These are phyloP conservation scores for Mortierella sp. DNA, from an alignment of 371 early-diverging fungal species.

Conservation along the genomic window DNA sequence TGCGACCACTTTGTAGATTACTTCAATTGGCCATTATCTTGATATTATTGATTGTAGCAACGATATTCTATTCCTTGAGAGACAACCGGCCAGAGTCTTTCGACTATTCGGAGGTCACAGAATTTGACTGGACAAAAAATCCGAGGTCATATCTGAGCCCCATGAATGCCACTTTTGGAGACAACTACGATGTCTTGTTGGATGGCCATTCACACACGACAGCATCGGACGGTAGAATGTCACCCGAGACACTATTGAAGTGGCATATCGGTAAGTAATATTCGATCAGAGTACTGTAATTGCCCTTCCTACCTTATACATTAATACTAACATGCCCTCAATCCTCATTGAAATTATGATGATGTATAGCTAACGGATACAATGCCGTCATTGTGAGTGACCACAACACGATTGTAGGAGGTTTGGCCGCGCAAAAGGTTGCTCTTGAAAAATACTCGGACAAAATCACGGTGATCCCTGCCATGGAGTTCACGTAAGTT, in stretches of 20 bases:
- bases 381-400: slow-evolving; percentile 84
- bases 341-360: neutral
- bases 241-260: slow-evolving; percentile 70
- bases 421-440: slow-evolving; percentile 70
- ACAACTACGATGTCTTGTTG: slow-evolving; percentile 71
- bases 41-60: slow-evolving; percentile 30
- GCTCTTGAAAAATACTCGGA: slow-evolving; percentile 68
- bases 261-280: slow-evolving; percentile 74
- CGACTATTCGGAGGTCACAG: slow-evolving; percentile 20
- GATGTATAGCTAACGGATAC: slow-evolving; percentile 73
- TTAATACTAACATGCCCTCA: neutral
- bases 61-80: slow-evolving; percentile 35
- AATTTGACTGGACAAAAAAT: slow-evolving; percentile 71
- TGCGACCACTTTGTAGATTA: slow-evolving; percentile 34
- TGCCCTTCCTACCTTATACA: neutral
- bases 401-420: slow-evolving; percentile 80
- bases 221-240: slow-evolving; percentile 78
- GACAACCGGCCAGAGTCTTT: neutral
- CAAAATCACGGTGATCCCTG: slow-evolving; percentile 76
- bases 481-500: slow-evolving; percentile 75
- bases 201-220: slow-evolving; percentile 81
- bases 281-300: neutral
- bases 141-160: slow-evolving; percentile 71
- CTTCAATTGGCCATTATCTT: slow-evolving; percentile 17
- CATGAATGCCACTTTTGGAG: slow-evolving; percentile 62